Evolutionary conservation across 1,139 yeast genomes (phyloP), one percentile per base, ranked within the genome.

Genomic region (Candida frijolesensis): DNA sequence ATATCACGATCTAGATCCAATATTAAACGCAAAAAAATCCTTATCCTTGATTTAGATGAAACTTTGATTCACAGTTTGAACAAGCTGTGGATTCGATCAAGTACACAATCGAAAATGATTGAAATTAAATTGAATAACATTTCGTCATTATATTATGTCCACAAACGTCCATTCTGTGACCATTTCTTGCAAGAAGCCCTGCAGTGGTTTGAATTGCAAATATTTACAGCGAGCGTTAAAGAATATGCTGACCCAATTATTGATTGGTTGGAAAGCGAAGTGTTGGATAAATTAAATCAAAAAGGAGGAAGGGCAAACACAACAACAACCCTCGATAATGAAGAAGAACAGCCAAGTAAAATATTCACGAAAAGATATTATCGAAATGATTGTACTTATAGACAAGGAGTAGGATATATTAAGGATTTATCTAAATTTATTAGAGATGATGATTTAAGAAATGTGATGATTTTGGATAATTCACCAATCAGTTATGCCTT

Each of bases 201-300:
- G 50, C 83, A 84, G 60, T 94, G 98, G 98, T 94, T 84, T 67
- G 89, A 90, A 59, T 72, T 94, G 42, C 94, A 91, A 44, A 83
- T 94, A 11, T 91, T 91, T 71, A 94, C 99, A 0, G 99, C 99
- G 1, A 87, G 96, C 46, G 95, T 94, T 52, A 85, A 85, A 67
- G 97, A 91, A 65, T 94, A 94, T 61, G 99, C 99, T 0, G 99
- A 94, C 63, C 99, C 99, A 0, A 95, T 94, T 54, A 90, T 94
- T 48, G 95, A 92, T 67, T 89, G 96, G 87, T 72, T 94, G 18
- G 81, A 76, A 58, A 65, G 64, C 49, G 80, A 76, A 45, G 65
- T 73, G n/a, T 54, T 65, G 16, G 63, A 54, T 40, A 51, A 53
- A 44, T 54, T 55, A 46, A 53, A 51, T 43, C 47, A 50, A 39